Evolutionary conservation across 805 yeast species (phyloP).

Genomic region (Komagataella ulmi): DNA sequence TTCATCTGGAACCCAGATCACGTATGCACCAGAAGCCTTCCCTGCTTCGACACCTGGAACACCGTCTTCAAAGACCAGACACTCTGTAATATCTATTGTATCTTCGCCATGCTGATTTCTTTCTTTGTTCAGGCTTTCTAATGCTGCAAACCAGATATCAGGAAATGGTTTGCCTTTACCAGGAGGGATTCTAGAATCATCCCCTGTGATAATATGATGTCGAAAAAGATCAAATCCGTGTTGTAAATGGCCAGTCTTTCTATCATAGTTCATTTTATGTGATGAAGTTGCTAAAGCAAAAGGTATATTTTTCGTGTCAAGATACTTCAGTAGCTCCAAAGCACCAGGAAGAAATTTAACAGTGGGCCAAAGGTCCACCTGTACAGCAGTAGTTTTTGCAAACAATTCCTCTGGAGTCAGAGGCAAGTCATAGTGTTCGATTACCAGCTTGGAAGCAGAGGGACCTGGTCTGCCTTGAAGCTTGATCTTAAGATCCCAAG

Average conservation of each 20-base stretch:
- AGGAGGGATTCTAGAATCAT: slow-evolving; percentile 65
- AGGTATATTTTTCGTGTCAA: slow-evolving; percentile 46
- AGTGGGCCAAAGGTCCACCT: slow-evolving; percentile 44
- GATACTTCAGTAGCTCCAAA: slow-evolving; percentile 41
- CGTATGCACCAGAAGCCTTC: slow-evolving; percentile 66
- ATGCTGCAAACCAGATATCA: slow-evolving; percentile 80
- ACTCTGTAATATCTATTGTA: slow-evolving; percentile 57
- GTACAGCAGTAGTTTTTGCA: slow-evolving; percentile 37
- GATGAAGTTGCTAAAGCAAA: slow-evolving; percentile 90
- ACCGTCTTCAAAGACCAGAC: slow-evolving; percentile 91
- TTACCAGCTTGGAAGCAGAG: slow-evolving; percentile 49
- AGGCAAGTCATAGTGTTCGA: slow-evolving; percentile 49
- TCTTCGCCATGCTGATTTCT: slow-evolving; percentile 25
- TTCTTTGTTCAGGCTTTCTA: slow-evolving; percentile 50
- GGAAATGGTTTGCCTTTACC: slow-evolving; percentile 94
- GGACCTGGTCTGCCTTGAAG: slow-evolving; percentile 89
- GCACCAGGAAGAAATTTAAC: slow-evolving; percentile 80
- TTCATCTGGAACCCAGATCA: slow-evolving; percentile 90
- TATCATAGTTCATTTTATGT: slow-evolving; percentile 38
- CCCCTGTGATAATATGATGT: slow-evolving; percentile 70
- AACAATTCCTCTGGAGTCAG: slow-evolving; percentile 51
- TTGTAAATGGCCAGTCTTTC: slow-evolving; percentile 60
- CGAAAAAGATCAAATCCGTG: slow-evolving; percentile 53
- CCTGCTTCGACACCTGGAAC: slow-evolving; percentile 86
- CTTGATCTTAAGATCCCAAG: slow-evolving; percentile 83